These are phyloP conservation scores for Phialocephala subalpina DNA, from an alignment of 2,329 filamentous ascomycete genomes.

Conservation along the genomic window DNA sequence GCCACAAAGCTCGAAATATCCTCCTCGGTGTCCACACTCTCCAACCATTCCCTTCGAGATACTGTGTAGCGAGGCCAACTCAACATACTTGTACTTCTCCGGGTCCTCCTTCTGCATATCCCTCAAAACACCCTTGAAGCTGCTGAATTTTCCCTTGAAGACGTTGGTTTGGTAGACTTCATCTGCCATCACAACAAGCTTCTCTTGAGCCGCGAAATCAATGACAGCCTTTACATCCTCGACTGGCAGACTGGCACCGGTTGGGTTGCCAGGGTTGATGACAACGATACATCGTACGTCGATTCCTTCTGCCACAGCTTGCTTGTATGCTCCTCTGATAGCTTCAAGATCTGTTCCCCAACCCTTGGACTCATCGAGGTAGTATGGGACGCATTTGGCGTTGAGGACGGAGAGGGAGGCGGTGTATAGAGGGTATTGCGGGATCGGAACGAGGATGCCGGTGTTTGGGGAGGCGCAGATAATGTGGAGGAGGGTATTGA, in stretches of 20 bases:
- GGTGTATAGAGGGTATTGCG: conserved; percentile 97
- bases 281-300: conserved; percentile 94
- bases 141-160: conserved; percentile 92
- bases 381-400: conserved; percentile 89
- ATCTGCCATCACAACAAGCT: conserved; percentile 90
- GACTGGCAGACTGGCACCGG: conserved; percentile 83
- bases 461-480: conserved; percentile 81
- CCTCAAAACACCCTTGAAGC: conserved; percentile 90
- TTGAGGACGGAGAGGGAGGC: conserved; percentile 88
- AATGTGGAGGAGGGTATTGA: conserved; percentile 91
- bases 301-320: conserved; percentile 78
- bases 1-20: conserved; percentile 95
- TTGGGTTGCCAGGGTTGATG: conserved; percentile 99
- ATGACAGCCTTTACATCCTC: conserved; percentile 86
- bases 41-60: conserved; percentile 99
- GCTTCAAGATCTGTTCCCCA: conserved; percentile 90
- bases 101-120: conserved; percentile 78
- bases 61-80: conserved; percentile 92
- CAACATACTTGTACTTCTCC: conserved; percentile 82
- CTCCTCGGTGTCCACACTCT: conserved; percentile 96
- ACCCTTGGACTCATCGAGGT: conserved; percentile 83
- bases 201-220: conserved; percentile 84
- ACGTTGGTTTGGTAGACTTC: conserved; percentile 99
- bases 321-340: conserved; percentile 76
- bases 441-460: conserved; percentile 92